Evolutionary conservation across 306 rosid genomes (phyloP), one percentile per base, ranked within the genome.

Genomic region (Heteromeles arbutifolia): DNA sequence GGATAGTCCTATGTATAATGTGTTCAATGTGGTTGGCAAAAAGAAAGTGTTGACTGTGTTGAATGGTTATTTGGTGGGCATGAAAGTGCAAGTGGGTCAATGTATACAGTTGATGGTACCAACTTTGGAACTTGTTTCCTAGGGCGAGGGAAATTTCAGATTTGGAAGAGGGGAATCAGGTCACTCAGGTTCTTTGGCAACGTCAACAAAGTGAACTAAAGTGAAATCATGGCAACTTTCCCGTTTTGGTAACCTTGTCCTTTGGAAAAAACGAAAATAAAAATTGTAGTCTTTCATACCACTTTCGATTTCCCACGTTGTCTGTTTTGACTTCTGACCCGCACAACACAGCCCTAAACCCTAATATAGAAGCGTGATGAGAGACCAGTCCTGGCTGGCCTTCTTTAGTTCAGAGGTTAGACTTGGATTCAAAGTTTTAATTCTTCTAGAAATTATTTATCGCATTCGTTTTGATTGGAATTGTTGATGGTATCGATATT

Each of bases 191-290:
- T 14, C 68, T 31, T 70, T 75, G 67, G 68, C 73, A 72, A 21
- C 80, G 4, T 63, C 67, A 15, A 17, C 32, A 64, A 19, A 15
- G 17, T 11, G 34, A 48, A 4, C 19, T 13, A 28, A 57, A 18
- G n/a, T 69, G 67, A 6, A 21, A 63, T 62, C 25, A 59, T 39
- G 22, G 61, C 74, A 62, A 67, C 81, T 5, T 79, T 82, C 93
- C 89, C 67, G 32, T 78, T 81, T 65, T 76, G 73, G 93, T 79
- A 91, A 87, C 91, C 93, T 87, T 85, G 84, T 83, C 54, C 53
- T 71, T 39, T 18, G 12, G 50, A 57, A 57, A 22, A 57, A 79
- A 44, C 52, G 44, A 44, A 76, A 84, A 1, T 13, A 44, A 12
- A 45, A 48, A 48, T 14, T 4, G 53, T 17, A 4, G 53, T 48